phyloP scores from a whole-genome alignment of 257 asterid genomes.

The Galeopsis tetrahit region DNA sequence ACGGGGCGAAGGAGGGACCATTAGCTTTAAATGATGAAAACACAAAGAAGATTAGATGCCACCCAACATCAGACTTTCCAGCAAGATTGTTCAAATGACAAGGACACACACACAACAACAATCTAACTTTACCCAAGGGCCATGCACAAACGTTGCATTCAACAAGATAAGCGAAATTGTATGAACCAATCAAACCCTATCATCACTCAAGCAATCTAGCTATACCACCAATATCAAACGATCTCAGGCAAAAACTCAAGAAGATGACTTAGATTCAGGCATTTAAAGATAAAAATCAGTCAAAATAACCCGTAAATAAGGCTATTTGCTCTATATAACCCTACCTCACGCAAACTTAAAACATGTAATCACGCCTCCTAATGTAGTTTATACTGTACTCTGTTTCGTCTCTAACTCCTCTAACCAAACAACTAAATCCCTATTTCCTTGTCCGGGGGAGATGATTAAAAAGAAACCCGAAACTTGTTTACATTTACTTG shows the following conservation, averaged over 20 bases:
- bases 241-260: neutral
- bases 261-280: conserved; percentile 3
- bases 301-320: conserved; percentile 22
- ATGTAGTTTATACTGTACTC: conserved; percentile 28
- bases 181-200: conserved; percentile 39
- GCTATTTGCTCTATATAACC: conserved; percentile 30
- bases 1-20: too few relatives aligned
- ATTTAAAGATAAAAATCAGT: conserved; percentile 12
- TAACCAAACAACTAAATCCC: conserved; percentile 37
- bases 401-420: conserved; percentile 38
- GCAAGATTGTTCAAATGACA: neutral
- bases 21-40: neutral
- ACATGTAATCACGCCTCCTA: conserved; percentile 26
- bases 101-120: conserved; percentile 16
- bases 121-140: conserved; percentile 22
- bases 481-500: conserved; percentile 42
- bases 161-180: conserved; percentile 28
- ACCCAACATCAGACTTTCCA: neutral
- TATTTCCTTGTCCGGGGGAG: conserved; percentile 32
- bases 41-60: conserved; percentile 4
- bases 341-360: neutral
- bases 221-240: neutral
- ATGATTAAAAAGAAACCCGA: conserved; percentile 17
- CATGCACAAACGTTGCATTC: conserved; percentile 1
- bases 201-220: neutral